phyloP scores from a whole-genome alignment of 345 rosid species.

The Zanthoxylum bungeanum region DNA sequence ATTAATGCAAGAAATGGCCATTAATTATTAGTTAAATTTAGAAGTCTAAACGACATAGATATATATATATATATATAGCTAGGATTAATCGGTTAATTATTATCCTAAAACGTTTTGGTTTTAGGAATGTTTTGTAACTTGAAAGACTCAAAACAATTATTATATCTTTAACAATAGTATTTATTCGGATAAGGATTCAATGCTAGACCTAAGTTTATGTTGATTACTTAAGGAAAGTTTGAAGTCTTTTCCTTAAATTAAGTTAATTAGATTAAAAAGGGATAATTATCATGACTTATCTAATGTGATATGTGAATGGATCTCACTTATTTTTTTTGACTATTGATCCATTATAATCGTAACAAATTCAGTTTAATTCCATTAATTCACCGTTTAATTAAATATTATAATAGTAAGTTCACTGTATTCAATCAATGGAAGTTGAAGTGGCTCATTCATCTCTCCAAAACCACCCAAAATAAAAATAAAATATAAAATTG shows the following conservation, averaged over 20 bases:
- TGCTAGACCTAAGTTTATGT: too few species aligned
- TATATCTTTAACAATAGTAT: background rate
- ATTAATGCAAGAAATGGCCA: background rate
- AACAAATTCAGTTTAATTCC: too few species aligned
- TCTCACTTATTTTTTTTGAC: too few species aligned
- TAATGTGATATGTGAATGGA: too few species aligned
- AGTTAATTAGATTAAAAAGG: too few species aligned
- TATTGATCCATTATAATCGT: too few species aligned
- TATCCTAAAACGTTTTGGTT: background rate
- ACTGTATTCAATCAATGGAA: background rate
- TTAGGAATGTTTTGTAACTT: background rate
- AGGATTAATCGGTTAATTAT: background rate
- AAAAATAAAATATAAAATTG: background rate
- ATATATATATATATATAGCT: too few species aligned
- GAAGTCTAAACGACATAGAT: background rate
- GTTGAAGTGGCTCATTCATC: constrained; percentile 1
- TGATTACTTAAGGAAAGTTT: too few species aligned
- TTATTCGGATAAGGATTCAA: too few species aligned
- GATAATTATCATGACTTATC: too few species aligned
- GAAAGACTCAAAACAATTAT: background rate
- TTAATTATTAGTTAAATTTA: background rate
- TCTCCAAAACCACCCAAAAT: background rate
- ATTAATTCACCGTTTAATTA: background rate
- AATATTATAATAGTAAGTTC: background rate
- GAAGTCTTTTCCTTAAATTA: too few species aligned